Percentiles rank a stretch among this genome's conserved stretches.
These are phyloP conservation scores for Fraxinus greggii DNA, from an alignment of 305 asterid species.

Conservation along the genomic window DNA sequence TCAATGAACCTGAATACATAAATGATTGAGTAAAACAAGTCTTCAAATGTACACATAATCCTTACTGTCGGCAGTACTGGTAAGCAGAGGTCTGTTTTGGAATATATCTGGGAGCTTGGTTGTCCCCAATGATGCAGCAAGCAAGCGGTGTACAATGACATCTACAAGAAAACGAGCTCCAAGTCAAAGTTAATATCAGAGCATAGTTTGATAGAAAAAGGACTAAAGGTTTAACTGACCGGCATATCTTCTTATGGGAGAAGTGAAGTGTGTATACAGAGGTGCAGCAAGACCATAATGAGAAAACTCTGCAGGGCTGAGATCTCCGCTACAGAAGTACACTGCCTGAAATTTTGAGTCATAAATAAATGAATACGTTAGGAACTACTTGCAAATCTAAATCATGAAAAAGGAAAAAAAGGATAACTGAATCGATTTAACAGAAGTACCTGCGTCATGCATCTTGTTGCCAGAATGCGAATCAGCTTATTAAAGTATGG, in stretches of 20 bases:
- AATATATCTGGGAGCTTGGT: conserved; percentile 73
- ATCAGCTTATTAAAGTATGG: conserved; percentile 95
- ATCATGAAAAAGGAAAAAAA: conserved; percentile 7
- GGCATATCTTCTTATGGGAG: conserved; percentile 98
- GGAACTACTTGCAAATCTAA: conserved; percentile 21
- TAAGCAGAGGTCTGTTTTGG: conserved; percentile 75
- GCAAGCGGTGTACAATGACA: conserved; percentile 90
- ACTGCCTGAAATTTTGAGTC: conserved; percentile 68
- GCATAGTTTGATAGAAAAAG: conserved; percentile 22
- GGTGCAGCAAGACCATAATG: conserved; percentile 98
- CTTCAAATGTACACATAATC: conserved; percentile 3
- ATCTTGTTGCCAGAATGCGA: conserved; percentile 95
- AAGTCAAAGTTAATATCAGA: conserved; percentile 16
- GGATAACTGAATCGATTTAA: conserved; percentile 9
- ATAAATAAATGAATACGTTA: neutral
- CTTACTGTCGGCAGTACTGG: conserved; percentile 89
- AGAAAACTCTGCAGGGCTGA: conserved; percentile 79
- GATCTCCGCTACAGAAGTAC: conserved; percentile 95
- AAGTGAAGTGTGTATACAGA: conserved; percentile 93
- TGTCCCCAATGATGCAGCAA: conserved; percentile 96
- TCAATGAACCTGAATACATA: conserved; percentile 18
- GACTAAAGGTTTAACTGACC: conserved; percentile 40
- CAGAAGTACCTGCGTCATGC: conserved; percentile 92
- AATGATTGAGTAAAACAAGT: conserved; percentile 2
- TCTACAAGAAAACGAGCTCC: conserved; percentile 49